These are phyloP conservation scores for Lizonia empirigonia DNA, from an alignment of 2,329 filamentous ascomycete genomes.

Conservation along the genomic window DNA sequence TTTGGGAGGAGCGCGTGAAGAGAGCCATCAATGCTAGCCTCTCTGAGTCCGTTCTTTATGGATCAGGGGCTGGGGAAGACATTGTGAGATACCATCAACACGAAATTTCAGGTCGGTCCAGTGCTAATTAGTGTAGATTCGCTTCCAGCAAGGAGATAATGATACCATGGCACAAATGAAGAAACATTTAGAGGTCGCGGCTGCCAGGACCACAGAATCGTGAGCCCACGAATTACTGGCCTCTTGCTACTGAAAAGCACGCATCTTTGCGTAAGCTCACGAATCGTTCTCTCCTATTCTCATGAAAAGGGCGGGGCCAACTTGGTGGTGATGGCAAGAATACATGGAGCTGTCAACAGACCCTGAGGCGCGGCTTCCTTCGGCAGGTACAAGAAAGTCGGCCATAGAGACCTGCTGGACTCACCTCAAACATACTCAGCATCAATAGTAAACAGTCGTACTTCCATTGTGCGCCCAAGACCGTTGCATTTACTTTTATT, in stretches of 20 bases:
- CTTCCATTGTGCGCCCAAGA: not conserved
- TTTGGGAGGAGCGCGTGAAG: slow-evolving; percentile 89
- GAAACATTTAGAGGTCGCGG: slow-evolving; percentile 30
- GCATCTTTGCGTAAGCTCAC: too few relatives aligned
- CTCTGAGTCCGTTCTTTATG: slow-evolving; percentile 80
- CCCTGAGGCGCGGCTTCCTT: not conserved
- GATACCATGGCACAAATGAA: slow-evolving; percentile 43
- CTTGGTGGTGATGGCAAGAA: not conserved
- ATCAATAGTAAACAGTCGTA: not conserved
- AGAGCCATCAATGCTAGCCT: slow-evolving; percentile 77
- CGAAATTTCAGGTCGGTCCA: not conserved
- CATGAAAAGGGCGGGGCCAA: too few relatives aligned
- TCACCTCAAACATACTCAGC: not conserved
- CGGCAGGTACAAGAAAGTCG: not conserved
- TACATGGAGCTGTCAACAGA: not conserved
- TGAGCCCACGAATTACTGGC: not conserved
- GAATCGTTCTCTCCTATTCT: too few relatives aligned
- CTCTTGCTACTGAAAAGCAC: not conserved
- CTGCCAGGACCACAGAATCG: slow-evolving; percentile 23
- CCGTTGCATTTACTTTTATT: not conserved
- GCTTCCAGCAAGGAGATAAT: slow-evolving; percentile 44
- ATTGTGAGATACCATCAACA: slow-evolving; percentile 58
- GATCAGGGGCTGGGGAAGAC: slow-evolving; percentile 69
- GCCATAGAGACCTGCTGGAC: not conserved
- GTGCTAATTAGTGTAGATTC: slow-evolving; percentile 36